phyloP scores from a whole-genome alignment of 2,329 filamentous ascomycete species.

The Orbilia ellipsospora region DNA sequence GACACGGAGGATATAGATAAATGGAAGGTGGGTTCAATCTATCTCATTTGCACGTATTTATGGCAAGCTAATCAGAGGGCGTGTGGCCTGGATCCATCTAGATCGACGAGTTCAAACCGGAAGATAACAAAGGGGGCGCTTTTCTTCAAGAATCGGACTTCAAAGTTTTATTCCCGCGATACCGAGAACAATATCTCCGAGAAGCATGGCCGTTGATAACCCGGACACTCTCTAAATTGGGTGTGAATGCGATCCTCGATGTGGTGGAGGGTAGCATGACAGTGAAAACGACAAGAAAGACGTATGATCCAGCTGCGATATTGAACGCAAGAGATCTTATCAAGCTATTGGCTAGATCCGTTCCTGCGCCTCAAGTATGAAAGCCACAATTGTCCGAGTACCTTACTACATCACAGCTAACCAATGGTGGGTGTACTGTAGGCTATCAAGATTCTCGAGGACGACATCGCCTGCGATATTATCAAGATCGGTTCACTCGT shows the following conservation, averaged over 20 bases:
- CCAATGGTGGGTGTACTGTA: slow-evolving; percentile 54
- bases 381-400: no score
- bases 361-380: slow-evolving; percentile 79
- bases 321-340: slow-evolving; percentile 94
- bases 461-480: slow-evolving; percentile 90
- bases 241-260: slow-evolving; percentile 91
- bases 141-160: slow-evolving; percentile 96
- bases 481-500: slow-evolving; percentile 95
- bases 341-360: slow-evolving; percentile 88
- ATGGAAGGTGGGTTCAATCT: slow-evolving; percentile 74
- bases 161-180: slow-evolving; percentile 88
- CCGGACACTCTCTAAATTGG: slow-evolving; percentile 82
- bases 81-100: slow-evolving; percentile 59
- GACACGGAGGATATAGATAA: slow-evolving; percentile 98
- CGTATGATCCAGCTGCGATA: slow-evolving; percentile 90
- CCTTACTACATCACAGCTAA: no score
- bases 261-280: slow-evolving; percentile 96
- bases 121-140: slow-evolving; percentile 84
- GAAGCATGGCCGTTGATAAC: slow-evolving; percentile 94
- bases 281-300: slow-evolving; percentile 92
- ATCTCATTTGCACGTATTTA: not conserved
- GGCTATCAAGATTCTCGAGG: slow-evolving; percentile 92
- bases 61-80: slow-evolving; percentile 13
- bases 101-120: slow-evolving; percentile 83
- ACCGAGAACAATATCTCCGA: slow-evolving; percentile 91